Base-by-base conservation (phyloP, 257 asterid species). In the Penstemon eatonii region DNA sequence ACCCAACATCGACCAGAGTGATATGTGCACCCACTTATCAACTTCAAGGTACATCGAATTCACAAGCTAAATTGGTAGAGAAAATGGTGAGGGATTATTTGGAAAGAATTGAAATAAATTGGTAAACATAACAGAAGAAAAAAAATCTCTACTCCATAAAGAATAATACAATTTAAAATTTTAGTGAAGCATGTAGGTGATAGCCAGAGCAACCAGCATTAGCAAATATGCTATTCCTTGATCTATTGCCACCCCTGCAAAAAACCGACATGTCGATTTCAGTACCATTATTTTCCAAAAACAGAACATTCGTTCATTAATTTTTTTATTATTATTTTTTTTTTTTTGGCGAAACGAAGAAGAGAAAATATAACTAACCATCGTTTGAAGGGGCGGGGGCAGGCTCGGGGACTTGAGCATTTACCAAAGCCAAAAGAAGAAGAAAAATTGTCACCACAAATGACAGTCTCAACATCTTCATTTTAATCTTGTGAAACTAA, bases 221-320 rank as follows among this genome's bases (percentile, higher is more conserved):
- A 64, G 69, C 18, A 51, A 13, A 44, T 65, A 65, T 12, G 70
- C 70, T 12, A 65, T 51, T 53, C 70, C 70, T 65, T 65, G 70
- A 53, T 65, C 70, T 7, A 65, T 52, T 8, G 70, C 45, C 8
- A 7, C 41, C 8, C 60, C 70, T 65, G 70, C 69, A 52, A 65
- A 25, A 25, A 8, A 60, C 8, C 3, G 10, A 40, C 0, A 39
- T 11, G 18, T 59, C 42, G 8, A n/a, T 4, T 52, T 54, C 3
- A 45, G 3, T 47, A 36, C 18, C 8, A 42, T 42, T 42, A 42
- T 42, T 42, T 4, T 42, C 1, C 1, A 25, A 25, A 25, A 25
- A 25, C 33, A 25, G 2, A 25, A 25, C 1, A 25, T 25, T 25
- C 33, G n/a, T n/a, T n/a, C n/a, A 42, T 42, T 42, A 42, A 3